These are phyloP conservation scores for Globisporangium ultimum DNA, from an alignment of 352 stramenopile genomes.

Conservation along the genomic window DNA sequence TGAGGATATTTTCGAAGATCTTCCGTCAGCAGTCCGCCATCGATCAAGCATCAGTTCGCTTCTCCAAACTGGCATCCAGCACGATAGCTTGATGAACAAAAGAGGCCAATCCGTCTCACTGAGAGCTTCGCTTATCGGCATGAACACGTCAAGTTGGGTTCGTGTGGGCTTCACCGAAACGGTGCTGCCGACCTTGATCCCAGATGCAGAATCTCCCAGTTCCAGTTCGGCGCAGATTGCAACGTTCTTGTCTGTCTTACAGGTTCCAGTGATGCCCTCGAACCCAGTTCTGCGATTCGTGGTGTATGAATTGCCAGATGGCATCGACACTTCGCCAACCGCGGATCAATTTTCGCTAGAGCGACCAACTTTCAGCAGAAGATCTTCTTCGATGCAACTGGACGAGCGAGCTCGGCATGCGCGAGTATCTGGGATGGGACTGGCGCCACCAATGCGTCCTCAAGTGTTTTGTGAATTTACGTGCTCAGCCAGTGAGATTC, in stretches of 20 bases:
- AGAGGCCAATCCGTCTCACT: constrained; percentile 48
- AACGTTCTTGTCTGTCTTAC: constrained; percentile 75
- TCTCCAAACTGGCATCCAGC: constrained; percentile 66
- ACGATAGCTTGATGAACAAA: constrained; percentile 55
- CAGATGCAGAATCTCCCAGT: background rate
- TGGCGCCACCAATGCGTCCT: constrained; percentile 47
- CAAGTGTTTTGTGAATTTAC: constrained; percentile 85
- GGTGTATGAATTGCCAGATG: constrained; percentile 77
- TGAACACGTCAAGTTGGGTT: constrained; percentile 41
- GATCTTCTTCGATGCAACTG: constrained; percentile 44
- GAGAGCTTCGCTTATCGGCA: constrained; percentile 31
- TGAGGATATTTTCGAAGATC: constrained; percentile 54
- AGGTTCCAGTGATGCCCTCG: constrained; percentile 63
- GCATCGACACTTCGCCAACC: constrained; percentile 15
- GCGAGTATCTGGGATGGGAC: constrained; percentile 56
- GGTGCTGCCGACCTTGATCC: constrained; percentile 58
- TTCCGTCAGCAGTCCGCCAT: constrained; percentile 36
- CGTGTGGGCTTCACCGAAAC: constrained; percentile 78
- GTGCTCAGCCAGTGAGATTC: constrained; percentile 55
- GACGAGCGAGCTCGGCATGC: constrained; percentile 51
- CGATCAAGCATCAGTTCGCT: constrained; percentile 71
- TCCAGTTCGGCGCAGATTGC: constrained; percentile 39
- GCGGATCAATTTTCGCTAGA: constrained; percentile 6
- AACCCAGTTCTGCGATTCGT: constrained; percentile 77
- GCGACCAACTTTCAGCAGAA: constrained; percentile 13